Conservation (phyloP, 1,284 basidiomycete genomes). For the Mycosarcoma maydis region DNA sequence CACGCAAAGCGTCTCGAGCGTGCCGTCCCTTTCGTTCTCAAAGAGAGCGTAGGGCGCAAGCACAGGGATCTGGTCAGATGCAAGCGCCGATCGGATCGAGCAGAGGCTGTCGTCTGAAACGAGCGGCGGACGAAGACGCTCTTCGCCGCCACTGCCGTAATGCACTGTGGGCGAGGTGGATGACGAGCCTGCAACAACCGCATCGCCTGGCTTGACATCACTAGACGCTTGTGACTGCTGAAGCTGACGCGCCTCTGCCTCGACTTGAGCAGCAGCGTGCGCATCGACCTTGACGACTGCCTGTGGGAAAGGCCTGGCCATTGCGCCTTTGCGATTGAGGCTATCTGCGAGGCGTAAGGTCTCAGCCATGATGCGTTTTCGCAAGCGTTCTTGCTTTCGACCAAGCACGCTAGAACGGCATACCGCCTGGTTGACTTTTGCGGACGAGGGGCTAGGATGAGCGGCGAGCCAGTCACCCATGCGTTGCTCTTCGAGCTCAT, state of each 20-base stretch:
- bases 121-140: slow-evolving; percentile 53
- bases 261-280: slow-evolving; percentile 25
- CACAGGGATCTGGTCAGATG: slow-evolving; percentile 93
- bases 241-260: slow-evolving; percentile 23
- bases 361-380: slow-evolving; percentile 79
- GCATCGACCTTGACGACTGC: slow-evolving; percentile 56
- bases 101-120: slow-evolving; percentile 79
- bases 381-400: slow-evolving; percentile 64
- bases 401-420: slow-evolving; percentile 25
- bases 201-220: slow-evolving; percentile 5
- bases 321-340: slow-evolving; percentile 84
- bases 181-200: slow-evolving; percentile 22
- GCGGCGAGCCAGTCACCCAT: slow-evolving; percentile 55
- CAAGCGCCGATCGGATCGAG: slow-evolving; percentile 85
- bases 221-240: slow-evolving; percentile 13
- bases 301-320: slow-evolving; percentile 78
- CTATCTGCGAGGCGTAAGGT: slow-evolving; percentile 75
- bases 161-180: slow-evolving; percentile 20
- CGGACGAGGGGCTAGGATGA: slow-evolving; percentile 18
- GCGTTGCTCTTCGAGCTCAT: slow-evolving; percentile 46
- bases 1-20: slow-evolving; percentile 80
- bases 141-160: slow-evolving; percentile 27
- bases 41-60: slow-evolving; percentile 93
- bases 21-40: slow-evolving; percentile 71
- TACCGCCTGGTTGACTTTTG: slow-evolving; percentile 25